phyloP scores from a whole-genome alignment of 176 grass and related monocot species.

The Lolium perenne region DNA sequence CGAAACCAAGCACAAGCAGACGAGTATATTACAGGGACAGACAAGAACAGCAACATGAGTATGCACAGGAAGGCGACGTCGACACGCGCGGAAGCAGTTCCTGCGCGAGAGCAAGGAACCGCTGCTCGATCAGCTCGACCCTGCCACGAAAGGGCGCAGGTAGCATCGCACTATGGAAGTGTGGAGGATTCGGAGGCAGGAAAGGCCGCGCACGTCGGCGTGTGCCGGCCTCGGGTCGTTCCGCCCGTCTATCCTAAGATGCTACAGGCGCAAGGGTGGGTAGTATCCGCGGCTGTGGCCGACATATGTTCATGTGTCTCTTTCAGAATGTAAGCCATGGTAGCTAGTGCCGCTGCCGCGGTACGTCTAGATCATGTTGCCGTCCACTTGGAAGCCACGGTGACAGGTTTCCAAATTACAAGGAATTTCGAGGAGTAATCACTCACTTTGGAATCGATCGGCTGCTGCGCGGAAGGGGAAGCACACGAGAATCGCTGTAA shows the following conservation, averaged over 20 bases:
- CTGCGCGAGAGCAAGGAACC: neutral
- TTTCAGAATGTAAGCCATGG: neutral
- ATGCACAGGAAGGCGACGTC: neutral
- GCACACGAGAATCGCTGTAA: slow-evolving; percentile 20
- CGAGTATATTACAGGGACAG: neutral
- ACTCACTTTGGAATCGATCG: slow-evolving; percentile 16
- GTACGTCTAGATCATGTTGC: slow-evolving; percentile 21
- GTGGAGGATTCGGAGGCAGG: neutral
- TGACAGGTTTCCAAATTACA: slow-evolving; percentile 9
- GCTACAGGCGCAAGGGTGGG: neutral
- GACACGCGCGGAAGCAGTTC: neutral
- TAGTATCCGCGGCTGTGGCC: neutral
- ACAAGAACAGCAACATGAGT: neutral
- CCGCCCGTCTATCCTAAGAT: neutral
- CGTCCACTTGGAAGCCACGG: slow-evolving; percentile 35
- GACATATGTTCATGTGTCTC: neutral
- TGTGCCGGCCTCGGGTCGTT: neutral
- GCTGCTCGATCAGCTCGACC: neutral
- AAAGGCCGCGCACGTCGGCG: neutral
- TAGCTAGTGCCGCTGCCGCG: neutral
- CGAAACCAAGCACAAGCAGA: neutral
- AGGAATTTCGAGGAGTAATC: slow-evolving; percentile 23
- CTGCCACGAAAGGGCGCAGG: neutral
- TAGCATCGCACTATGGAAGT: too few relatives aligned
- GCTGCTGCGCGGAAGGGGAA: neutral